phyloP scores from a whole-genome alignment of 768 basidiomycete genomes.

The Trametes elegans region DNA sequence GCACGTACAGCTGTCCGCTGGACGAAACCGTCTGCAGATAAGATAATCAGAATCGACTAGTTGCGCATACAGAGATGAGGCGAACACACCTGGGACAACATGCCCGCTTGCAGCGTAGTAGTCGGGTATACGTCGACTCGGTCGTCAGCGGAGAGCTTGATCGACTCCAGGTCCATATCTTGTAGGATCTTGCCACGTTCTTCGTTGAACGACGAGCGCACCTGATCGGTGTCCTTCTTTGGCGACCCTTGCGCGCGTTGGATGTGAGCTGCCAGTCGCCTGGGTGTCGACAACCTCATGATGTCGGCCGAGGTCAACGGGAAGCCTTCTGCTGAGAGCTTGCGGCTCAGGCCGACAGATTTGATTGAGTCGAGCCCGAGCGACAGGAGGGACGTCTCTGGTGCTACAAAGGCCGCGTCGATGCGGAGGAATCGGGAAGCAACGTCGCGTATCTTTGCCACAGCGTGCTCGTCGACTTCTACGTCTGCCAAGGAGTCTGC shows the following conservation, averaged over 20 bases:
- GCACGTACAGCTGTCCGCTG: slow-evolving; percentile 32
- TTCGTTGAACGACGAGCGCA: not conserved
- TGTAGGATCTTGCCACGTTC: slow-evolving; percentile 5
- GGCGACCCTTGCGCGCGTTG: not conserved
- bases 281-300: slow-evolving; percentile 24
- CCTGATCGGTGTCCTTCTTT: not conserved
- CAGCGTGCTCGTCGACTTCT: slow-evolving; percentile 1
- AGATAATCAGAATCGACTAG: too few species aligned
- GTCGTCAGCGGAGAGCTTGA: slow-evolving; percentile 32
- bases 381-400: slow-evolving; percentile 38
- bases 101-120: slow-evolving; percentile 46
- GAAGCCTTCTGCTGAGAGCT: slow-evolving; percentile 34
- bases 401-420: not conserved
- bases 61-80: not conserved
- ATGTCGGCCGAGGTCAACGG: slow-evolving; percentile 37
- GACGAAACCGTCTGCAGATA: slow-evolving; percentile 28
- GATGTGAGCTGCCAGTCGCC: slow-evolving; percentile 5
- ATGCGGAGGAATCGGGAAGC: slow-evolving; percentile 16
- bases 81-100: slow-evolving; percentile 43
- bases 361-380: slow-evolving; percentile 49
- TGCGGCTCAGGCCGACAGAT: slow-evolving; percentile 42
- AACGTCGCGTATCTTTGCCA: slow-evolving; percentile 1
- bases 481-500: not conserved
- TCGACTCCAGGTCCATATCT: slow-evolving; percentile 17
- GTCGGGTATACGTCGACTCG: slow-evolving; percentile 37